A percentile compares a stretch with the other conserved stretches of the same genome.
phyloP scores from a whole-genome alignment of 306 rosid species.

The Carpinus fangiana region DNA sequence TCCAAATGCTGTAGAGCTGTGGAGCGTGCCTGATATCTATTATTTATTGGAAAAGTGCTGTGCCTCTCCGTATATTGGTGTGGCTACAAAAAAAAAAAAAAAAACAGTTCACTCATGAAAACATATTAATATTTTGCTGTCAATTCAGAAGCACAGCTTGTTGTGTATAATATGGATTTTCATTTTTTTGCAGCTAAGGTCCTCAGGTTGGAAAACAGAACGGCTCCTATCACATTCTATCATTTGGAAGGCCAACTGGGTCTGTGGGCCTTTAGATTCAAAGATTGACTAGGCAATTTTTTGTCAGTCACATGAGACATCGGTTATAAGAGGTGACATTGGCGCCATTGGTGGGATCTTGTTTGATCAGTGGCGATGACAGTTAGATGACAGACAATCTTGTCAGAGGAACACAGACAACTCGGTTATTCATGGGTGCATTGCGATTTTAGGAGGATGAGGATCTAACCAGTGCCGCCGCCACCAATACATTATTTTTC shows the following conservation, averaged over 20 bases:
- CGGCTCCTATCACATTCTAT: constrained; percentile 73
- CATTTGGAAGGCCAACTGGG: constrained; percentile 89
- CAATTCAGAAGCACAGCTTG: background rate
- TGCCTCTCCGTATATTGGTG: background rate
- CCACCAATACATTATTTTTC: background rate
- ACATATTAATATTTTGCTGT: background rate
- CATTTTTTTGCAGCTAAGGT: constrained; percentile 57
- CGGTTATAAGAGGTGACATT: constrained; percentile 5
- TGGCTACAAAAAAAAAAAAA: background rate
- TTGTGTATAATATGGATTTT: background rate
- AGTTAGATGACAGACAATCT: background rate
- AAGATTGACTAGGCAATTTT: constrained; percentile 55
- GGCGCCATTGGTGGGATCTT: background rate
- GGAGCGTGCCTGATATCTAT: background rate
- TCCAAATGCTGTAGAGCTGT: background rate
- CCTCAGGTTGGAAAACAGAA: constrained; percentile 84
- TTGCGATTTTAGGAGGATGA: background rate
- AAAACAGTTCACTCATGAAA: background rate
- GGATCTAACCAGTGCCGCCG: background rate
- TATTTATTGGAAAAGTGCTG: background rate
- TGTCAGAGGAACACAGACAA: background rate
- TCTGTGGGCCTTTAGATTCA: constrained; percentile 45
- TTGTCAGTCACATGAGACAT: constrained; percentile 3
- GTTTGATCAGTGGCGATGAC: background rate
- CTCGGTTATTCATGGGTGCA: background rate